Evolutionary conservation across 179 eudicot genomes (phyloP).

Genomic region (Nepenthes alata): DNA sequence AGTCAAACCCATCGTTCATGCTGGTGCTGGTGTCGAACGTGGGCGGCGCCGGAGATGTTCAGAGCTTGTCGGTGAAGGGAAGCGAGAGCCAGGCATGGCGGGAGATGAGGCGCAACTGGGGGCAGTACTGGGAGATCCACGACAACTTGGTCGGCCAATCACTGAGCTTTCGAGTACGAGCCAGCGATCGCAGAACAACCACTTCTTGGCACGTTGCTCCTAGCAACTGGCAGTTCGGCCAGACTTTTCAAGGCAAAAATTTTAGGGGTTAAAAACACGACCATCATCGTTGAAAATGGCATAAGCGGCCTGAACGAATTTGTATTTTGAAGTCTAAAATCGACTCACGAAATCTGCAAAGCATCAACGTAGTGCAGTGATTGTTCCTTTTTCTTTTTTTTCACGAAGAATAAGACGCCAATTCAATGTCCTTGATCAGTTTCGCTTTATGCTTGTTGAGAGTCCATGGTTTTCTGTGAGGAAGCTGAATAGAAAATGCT

Average conservation of each 20-base stretch:
- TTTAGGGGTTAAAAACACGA: constrained; percentile 14
- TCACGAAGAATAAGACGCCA: no score
- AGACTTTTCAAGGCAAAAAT: constrained; percentile 52
- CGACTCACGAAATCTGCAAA: no score
- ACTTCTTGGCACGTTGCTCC: constrained; percentile 40
- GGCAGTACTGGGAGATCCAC: constrained; percentile 44
- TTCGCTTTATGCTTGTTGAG: no score
- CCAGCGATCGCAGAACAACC: constrained; percentile 37
- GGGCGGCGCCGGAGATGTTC: constrained; percentile 50
- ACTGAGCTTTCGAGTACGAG: constrained; percentile 27
- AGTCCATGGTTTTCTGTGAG: no score
- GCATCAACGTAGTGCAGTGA: no score
- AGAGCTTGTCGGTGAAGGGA: constrained; percentile 32
- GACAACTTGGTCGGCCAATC: constrained; percentile 31
- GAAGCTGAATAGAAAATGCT: no score
- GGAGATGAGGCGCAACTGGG: constrained; percentile 52
- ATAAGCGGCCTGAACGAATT: no score
- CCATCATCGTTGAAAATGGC: neutral
- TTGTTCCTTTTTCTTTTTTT: no score
- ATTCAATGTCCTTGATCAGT: no score
- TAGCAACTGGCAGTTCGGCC: constrained; percentile 44
- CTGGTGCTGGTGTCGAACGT: constrained; percentile 47
- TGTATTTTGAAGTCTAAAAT: no score
- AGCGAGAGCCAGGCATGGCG: constrained; percentile 24
- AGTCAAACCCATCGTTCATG: constrained; percentile 39